Conservation (phyloP, 163 green algal species). For the Picocystis sp. region DNA sequence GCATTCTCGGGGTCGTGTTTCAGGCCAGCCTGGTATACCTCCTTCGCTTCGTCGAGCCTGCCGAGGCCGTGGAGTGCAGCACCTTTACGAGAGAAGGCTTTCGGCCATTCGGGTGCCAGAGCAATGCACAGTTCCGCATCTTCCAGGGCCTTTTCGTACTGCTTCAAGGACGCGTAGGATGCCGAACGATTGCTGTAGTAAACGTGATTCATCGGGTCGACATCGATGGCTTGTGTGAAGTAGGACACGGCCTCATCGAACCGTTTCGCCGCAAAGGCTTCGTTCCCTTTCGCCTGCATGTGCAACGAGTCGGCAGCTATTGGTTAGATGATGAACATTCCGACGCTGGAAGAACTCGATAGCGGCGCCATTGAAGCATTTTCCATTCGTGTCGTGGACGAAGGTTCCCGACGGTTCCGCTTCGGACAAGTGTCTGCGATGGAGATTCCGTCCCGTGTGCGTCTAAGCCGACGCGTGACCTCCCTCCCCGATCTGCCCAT, state of each 20-base stretch:
- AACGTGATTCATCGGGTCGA: conserved; percentile 81
- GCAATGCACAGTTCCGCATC: conserved; percentile 34
- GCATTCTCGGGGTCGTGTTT: conserved; percentile 56
- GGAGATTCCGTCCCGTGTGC: too few relatives aligned
- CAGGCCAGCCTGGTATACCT: conserved; percentile 69
- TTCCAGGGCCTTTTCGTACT: conserved; percentile 62
- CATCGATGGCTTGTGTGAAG: conserved; percentile 70
- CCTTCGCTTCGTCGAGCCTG: conserved; percentile 48
- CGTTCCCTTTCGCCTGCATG: conserved; percentile 81
- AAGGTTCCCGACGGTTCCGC: too few relatives aligned
- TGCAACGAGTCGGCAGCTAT: background rate
- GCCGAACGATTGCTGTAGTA: conserved; percentile 87
- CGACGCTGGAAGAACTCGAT: too few relatives aligned
- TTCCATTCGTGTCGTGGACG: too few relatives aligned
- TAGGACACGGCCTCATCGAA: conserved; percentile 69
- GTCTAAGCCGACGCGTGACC: too few relatives aligned
- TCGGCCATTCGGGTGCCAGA: conserved; percentile 57
- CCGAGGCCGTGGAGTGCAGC: conserved; percentile 60
- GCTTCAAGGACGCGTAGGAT: conserved; percentile 24
- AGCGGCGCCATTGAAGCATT: too few relatives aligned
- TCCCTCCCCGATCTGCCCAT: too few relatives aligned
- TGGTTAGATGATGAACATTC: too few relatives aligned
- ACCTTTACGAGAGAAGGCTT: conserved; percentile 82
- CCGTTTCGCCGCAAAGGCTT: conserved; percentile 60
- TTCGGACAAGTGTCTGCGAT: too few relatives aligned